These are phyloP conservation scores for Trichoderma sp. DNA, from an alignment of 2,329 filamentous ascomycete genomes.

Conservation along the genomic window DNA sequence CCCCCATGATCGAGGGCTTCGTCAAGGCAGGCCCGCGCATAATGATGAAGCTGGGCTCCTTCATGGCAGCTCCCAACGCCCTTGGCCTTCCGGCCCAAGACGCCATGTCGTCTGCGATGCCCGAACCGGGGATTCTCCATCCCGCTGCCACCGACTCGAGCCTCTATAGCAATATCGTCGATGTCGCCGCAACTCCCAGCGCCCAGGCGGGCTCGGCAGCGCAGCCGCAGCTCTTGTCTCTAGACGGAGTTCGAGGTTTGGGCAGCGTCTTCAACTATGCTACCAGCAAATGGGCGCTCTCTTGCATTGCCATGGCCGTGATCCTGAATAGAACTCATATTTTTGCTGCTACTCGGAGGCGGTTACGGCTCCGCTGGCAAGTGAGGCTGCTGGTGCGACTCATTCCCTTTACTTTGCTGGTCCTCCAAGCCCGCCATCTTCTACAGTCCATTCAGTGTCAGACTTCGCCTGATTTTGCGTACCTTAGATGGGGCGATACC, in stretches of 20 bases:
- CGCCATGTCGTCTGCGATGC: conserved; percentile 32
- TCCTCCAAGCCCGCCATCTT: conserved; percentile 68
- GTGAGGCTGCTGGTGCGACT: conserved; percentile 71
- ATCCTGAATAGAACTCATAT: conserved; percentile 90
- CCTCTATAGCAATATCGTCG: conserved; percentile 39
- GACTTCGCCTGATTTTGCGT: conserved; percentile 73
- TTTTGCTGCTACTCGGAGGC: conserved; percentile 84
- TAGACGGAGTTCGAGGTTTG: conserved; percentile 69
- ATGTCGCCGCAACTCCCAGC: conserved; percentile 31
- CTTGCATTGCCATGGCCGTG: conserved; percentile 83
- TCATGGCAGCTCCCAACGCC: conserved; percentile 62
- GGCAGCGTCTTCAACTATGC: conserved; percentile 89
- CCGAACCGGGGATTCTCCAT: conserved; percentile 33
- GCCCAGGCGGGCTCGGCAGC: conserved; percentile 30
- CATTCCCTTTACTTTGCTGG: conserved; percentile 70
- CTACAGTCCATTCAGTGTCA: conserved; percentile 91
- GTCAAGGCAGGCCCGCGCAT: conserved; percentile 72
- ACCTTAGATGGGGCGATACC: conserved; percentile 70
- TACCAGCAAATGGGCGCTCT: conserved; percentile 89
- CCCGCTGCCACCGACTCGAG: conserved; percentile 35
- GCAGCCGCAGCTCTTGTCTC: conserved; percentile 53
- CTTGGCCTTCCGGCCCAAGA: conserved; percentile 57
- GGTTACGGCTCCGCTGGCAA: conserved; percentile 75
- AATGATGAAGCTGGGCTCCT: conserved; percentile 68
- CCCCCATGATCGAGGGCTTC: conserved; percentile 69